Percentiles rank a stretch among this genome's conserved stretches.
These are phyloP conservation scores for Tardiomyces depauwii DNA, from an alignment of 1,139 yeast species.

Conservation along the genomic window DNA sequence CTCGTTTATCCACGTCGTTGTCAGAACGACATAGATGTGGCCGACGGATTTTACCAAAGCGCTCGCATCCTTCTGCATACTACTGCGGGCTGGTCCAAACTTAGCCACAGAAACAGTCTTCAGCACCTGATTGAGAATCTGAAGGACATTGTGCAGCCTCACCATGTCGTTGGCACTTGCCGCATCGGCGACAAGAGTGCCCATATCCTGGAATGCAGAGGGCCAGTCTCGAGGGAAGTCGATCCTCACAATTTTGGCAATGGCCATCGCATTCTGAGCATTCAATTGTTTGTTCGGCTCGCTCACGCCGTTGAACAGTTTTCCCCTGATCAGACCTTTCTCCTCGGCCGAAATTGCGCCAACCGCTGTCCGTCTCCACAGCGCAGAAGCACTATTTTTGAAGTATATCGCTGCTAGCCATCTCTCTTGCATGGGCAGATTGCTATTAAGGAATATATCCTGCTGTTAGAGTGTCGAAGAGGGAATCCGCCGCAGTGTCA, in stretches of 20 bases:
- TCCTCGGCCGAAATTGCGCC: constrained; percentile 55
- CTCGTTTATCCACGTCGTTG: constrained; percentile 46
- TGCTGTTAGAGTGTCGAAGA: background rate
- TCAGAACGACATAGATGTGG: constrained; percentile 46
- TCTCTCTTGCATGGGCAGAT: constrained; percentile 51
- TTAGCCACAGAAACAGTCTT: constrained; percentile 64
- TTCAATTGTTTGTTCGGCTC: constrained; percentile 67
- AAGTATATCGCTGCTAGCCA: constrained; percentile 84
- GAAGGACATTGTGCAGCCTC: constrained; percentile 48
- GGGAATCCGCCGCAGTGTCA: background rate
- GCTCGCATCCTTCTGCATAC: constrained; percentile 64
- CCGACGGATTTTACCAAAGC: constrained; percentile 47
- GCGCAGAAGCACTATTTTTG: constrained; percentile 75
- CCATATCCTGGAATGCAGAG: constrained; percentile 53
- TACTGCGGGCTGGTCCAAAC: constrained; percentile 72
- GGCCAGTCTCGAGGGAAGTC: constrained; percentile 93
- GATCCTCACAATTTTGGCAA: constrained; percentile 63
- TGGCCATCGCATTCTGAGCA: constrained; percentile 75
- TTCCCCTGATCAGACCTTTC: constrained; percentile 46
- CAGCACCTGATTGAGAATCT: constrained; percentile 63
- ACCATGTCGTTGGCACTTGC: constrained; percentile 34
- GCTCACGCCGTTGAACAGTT: constrained; percentile 47
- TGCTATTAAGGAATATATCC: constrained; percentile 45
- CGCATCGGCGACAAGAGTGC: constrained; percentile 35
- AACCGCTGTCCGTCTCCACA: constrained; percentile 64